Evolutionary conservation across 345 rosid genomes (phyloP).

Genomic region (Eucalyptus marginata): DNA sequence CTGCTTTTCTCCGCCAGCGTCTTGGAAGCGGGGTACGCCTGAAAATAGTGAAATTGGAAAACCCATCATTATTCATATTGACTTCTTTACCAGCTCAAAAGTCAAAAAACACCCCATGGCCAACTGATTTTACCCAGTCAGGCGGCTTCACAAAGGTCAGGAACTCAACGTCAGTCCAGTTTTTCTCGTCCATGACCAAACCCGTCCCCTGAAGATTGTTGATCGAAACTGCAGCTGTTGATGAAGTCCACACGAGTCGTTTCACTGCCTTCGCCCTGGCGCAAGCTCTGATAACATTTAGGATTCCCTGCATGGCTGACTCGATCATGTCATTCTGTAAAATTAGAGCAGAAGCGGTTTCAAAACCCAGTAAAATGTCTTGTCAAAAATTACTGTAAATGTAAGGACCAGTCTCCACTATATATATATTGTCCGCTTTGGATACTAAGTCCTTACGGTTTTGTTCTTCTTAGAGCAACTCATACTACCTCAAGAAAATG

Average conservation of each 20-base stretch:
- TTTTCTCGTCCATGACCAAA: slow-evolving; percentile 53
- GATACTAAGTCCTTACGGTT: too few species aligned
- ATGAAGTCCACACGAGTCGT: slow-evolving; percentile 76
- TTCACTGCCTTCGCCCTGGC: slow-evolving; percentile 49
- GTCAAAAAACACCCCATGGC: not conserved
- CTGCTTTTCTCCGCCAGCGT: slow-evolving; percentile 62
- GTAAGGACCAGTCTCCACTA: too few species aligned
- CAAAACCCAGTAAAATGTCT: not conserved
- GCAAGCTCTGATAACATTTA: slow-evolving; percentile 67
- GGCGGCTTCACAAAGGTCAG: slow-evolving; percentile 59
- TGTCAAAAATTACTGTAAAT: too few species aligned
- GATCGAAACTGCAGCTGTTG: slow-evolving; percentile 73
- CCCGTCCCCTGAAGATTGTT: slow-evolving; percentile 48
- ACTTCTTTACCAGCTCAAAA: not conserved
- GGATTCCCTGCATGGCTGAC: slow-evolving; percentile 71
- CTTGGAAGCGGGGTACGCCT: slow-evolving; percentile 77
- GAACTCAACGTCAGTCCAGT: slow-evolving; percentile 70
- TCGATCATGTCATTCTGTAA: slow-evolving; percentile 78
- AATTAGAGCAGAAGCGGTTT: not conserved
- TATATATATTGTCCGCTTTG: too few species aligned
- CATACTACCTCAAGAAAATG: too few species aligned
- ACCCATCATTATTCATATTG: not conserved
- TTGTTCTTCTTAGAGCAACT: too few species aligned
- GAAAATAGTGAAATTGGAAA: not conserved
- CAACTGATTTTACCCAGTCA: slow-evolving; percentile 51